Base-by-base conservation (phyloP, 75 land plant genomes). In the Cryptomeria japonica region DNA sequence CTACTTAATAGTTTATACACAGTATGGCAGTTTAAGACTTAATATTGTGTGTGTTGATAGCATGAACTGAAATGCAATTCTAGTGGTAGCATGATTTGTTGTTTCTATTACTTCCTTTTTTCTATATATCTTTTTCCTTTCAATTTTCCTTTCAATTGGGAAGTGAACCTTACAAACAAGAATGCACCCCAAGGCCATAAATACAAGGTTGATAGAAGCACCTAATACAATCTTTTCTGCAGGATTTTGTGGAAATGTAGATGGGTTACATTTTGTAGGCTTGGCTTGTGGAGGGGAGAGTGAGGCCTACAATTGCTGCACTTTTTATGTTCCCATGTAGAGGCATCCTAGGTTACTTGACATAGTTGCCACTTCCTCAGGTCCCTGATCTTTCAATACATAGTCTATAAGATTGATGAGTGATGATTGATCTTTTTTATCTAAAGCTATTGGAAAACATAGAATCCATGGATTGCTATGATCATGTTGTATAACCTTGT, bases 301-400 rank as follows among this genome's bases (percentile, higher is more conserved):
- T 89, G 3, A 82, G 96, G 86, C 87, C 96, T 12, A 90, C 95
- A 0, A 89, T 95, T 31, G 84, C 96, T 1, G 92, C 95, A 8
- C 86, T 95, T 13, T 94, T 92, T 92, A 95, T 94, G 95, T 95
- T 94, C 92, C 92, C 96, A 39, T 95, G 94, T 87, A 84, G 96
- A 16, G 95, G 95, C 14, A 85, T 95, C 19, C 88, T 95, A 53
- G 96, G 96, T 15, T 95, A 92, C 80, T 38, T 91, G 84, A 95
- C 96, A 1, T 95, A 95, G 85, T 93, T 95, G 25, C 95, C 96
- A 0, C 73, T 95, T 39, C 96, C 96, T 47, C 87, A 92, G 94
- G 94, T 95, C 47, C 37, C 31, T 11, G 46, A 34, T 46, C 32
- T 46, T 82, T 46, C 32, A 11, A 3, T 82, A 44, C 3, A 82